Evolutionary conservation across 306 rosid genomes (phyloP).

Genomic region (Rubus idaeus): DNA sequence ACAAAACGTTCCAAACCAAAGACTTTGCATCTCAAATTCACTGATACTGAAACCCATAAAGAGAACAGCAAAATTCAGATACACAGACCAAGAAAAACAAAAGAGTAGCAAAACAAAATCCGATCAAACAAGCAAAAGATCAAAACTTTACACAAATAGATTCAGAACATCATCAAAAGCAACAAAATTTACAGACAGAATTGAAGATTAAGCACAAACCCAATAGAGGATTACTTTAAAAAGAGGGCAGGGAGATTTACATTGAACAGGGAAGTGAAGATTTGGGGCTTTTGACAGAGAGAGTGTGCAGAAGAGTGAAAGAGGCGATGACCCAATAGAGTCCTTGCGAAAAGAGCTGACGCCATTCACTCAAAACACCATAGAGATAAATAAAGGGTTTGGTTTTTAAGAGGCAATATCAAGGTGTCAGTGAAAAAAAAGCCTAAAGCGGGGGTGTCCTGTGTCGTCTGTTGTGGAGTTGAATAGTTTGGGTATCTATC

Average conservation of each 20-base stretch:
- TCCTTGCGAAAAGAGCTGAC: conserved; percentile 55
- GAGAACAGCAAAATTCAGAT: conserved; percentile 3
- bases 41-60: conserved; percentile 17
- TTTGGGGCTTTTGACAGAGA: conserved; percentile 42
- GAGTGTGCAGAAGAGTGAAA: conserved; percentile 44
- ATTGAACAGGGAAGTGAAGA: conserved; percentile 47
- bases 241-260: conserved; percentile 39
- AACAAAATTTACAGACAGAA: conserved; percentile 1
- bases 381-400: neutral
- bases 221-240: conserved; percentile 14
- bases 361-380: conserved; percentile 58
- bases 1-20: neutral
- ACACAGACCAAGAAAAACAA: neutral
- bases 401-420: neutral
- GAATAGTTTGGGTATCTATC: neutral
- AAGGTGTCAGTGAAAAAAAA: conserved; percentile 20
- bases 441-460: neutral
- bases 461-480: neutral
- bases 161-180: neutral
- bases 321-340: conserved; percentile 51
- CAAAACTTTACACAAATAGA: neutral
- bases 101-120: conserved; percentile 1
- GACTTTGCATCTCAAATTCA: conserved; percentile 8
- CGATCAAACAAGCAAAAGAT: conserved; percentile 15
- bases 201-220: conserved; percentile 16